Evolutionary conservation across 1,284 basidiomycete species (phyloP).

Genomic region (Rhodotorula sp.): DNA sequence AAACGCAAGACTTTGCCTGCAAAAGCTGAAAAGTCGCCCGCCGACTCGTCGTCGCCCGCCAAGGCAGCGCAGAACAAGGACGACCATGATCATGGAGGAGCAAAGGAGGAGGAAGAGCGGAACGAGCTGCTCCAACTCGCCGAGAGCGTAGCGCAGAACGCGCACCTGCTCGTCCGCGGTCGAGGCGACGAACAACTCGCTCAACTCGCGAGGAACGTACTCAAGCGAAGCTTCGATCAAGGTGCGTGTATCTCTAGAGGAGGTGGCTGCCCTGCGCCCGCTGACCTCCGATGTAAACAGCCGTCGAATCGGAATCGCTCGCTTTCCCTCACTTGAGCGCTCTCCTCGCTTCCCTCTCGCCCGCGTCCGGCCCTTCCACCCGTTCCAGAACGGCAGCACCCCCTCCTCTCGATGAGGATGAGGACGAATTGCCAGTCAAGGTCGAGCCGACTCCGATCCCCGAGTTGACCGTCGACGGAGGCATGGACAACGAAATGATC

Average conservation of each 20-base stretch:
- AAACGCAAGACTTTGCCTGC: slow-evolving; percentile 6
- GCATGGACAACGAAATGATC: slow-evolving; percentile 82
- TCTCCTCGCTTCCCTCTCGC: slow-evolving; percentile 64
- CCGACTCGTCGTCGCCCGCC: background rate
- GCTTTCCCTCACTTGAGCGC: slow-evolving; percentile 67
- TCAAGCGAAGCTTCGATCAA: slow-evolving; percentile 35
- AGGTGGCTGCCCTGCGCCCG: too few species aligned
- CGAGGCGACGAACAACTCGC: slow-evolving; percentile 20
- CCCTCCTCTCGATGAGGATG: slow-evolving; percentile 51
- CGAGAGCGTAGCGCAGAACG: slow-evolving; percentile 27
- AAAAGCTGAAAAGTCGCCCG: background rate
- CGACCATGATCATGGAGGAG: background rate
- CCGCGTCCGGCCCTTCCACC: slow-evolving; percentile 59
- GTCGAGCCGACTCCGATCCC: slow-evolving; percentile 66
- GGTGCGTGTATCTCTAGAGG: too few species aligned
- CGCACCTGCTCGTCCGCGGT: slow-evolving; percentile 34
- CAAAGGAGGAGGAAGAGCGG: background rate
- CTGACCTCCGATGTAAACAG: slow-evolving; percentile 35
- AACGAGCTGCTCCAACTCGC: slow-evolving; percentile 32
- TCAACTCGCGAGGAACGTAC: slow-evolving; percentile 4
- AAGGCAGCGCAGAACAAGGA: background rate
- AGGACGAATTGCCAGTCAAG: slow-evolving; percentile 50
- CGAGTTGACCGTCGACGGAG: slow-evolving; percentile 68
- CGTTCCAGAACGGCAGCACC: slow-evolving; percentile 64
- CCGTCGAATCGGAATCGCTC: slow-evolving; percentile 58